A percentile compares a stretch with the other conserved stretches of the same genome.
phyloP scores from a whole-genome alignment of 306 rosid species.

The apple (Malus domestica) region DNA sequence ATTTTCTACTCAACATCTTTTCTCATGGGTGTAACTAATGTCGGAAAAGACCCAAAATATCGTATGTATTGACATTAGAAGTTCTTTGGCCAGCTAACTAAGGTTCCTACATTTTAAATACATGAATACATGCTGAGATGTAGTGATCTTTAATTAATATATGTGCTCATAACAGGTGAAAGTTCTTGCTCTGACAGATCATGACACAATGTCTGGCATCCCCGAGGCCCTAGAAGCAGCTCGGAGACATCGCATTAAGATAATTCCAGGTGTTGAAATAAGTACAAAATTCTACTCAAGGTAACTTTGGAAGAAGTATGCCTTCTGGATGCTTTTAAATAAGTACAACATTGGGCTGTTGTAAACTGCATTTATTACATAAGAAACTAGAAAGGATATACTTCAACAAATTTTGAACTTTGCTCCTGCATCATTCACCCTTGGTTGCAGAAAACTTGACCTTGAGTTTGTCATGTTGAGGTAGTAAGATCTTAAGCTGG shows the following conservation, averaged over 20 bases:
- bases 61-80: neutral
- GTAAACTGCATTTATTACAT: neutral
- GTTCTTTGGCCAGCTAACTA: neutral
- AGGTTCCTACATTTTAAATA: neutral
- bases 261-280: constrained; percentile 96
- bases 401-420: neutral
- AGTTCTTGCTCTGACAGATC: constrained; percentile 99
- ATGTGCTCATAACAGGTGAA: constrained; percentile 86
- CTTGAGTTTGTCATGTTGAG: neutral
- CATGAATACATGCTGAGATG: constrained; percentile 7
- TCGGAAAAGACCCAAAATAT: neutral
- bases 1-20: neutral
- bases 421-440: neutral
- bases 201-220: constrained; percentile 93
- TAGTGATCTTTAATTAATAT: constrained; percentile 31
- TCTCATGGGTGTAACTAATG: neutral
- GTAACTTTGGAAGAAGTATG: constrained; percentile 27
- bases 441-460: neutral
- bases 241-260: constrained; percentile 75
- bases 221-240: constrained; percentile 87
- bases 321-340: constrained; percentile 5
- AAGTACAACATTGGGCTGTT: too few relatives aligned
- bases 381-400: neutral
- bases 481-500: neutral
- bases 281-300: constrained; percentile 70